Conservation (phyloP, 164 flowering plant genomes). For the Macadamia integrifolia region DNA sequence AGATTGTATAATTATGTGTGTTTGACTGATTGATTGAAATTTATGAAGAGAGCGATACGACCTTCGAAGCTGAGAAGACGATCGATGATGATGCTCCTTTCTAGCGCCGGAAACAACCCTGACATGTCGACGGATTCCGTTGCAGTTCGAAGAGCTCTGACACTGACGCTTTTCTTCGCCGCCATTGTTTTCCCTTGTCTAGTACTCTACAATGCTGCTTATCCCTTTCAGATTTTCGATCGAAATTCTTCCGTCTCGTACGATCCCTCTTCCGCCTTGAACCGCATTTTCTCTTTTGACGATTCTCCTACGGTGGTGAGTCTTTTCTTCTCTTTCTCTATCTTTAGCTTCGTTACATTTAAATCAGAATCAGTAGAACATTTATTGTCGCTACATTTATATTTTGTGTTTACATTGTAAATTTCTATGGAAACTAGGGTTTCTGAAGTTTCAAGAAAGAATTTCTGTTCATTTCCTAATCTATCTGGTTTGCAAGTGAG, state of each 20-base stretch:
- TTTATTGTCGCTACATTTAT: too few species aligned
- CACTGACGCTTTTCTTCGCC: not conserved
- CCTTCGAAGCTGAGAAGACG: not conserved
- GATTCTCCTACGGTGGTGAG: conserved; percentile 9
- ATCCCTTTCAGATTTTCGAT: not conserved
- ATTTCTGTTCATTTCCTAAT: too few species aligned
- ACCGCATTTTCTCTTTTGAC: not conserved
- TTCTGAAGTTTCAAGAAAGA: too few species aligned
- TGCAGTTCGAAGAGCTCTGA: not conserved
- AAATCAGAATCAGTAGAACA: too few species aligned
- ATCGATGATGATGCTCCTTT: conserved; percentile 2
- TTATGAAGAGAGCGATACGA: conserved; percentile 5
- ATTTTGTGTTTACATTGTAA: too few species aligned
- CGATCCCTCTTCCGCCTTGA: not conserved
- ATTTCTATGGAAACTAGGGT: too few species aligned
- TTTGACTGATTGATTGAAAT: not conserved
- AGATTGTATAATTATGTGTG: too few species aligned
- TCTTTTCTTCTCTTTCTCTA: not conserved
- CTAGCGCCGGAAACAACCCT: not conserved
- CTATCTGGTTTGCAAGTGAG: too few species aligned
- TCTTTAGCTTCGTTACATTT: not conserved
- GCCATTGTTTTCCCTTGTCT: conserved; percentile 5
- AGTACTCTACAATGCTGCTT: not conserved
- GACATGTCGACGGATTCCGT: not conserved
- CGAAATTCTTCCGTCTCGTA: not conserved